These are phyloP conservation scores for Aaosphaeria pasadenensis DNA, from an alignment of 2,329 filamentous ascomycete genomes.

Conservation along the genomic window DNA sequence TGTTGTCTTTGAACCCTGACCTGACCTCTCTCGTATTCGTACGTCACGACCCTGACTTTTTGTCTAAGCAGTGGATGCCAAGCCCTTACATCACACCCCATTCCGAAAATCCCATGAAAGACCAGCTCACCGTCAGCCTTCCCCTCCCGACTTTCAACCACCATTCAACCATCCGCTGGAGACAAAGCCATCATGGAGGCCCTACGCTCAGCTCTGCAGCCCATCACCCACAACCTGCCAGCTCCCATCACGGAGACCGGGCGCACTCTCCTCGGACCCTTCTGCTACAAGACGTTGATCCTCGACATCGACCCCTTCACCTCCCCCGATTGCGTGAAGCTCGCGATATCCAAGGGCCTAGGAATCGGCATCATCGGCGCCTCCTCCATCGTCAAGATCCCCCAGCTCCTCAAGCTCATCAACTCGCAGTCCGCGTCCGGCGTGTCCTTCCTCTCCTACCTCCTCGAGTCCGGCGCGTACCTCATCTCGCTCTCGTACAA, in stretches of 20 bases:
- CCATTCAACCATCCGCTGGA: background rate
- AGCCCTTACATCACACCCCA: no score
- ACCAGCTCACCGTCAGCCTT: background rate
- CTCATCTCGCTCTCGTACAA: conserved; percentile 92
- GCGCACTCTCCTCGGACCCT: conserved; percentile 65
- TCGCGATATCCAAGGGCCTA: conserved; percentile 87
- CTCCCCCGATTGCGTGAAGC: conserved; percentile 76
- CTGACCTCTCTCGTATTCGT: no score
- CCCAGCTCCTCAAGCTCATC: conserved; percentile 91
- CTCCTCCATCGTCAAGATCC: conserved; percentile 90
- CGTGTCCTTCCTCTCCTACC: conserved; percentile 84
- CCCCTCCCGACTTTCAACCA: background rate
- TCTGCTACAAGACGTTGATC: conserved; percentile 83
- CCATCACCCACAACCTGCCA: conserved; percentile 46
- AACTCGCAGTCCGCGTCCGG: conserved; percentile 76
- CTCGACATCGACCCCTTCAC: conserved; percentile 75
- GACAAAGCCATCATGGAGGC: conserved; percentile 39
- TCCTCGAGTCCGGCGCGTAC: conserved; percentile 85
- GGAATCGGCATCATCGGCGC: conserved; percentile 91
- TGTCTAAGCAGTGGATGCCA: no score
- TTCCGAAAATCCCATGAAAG: background rate
- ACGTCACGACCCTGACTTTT: no score
- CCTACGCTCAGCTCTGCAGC: conserved; percentile 42
- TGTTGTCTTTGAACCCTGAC: no score
- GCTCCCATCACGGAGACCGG: conserved; percentile 33